Conservation (phyloP, 2,329 filamentous ascomycete species). For the Aspergillus proliferans region DNA sequence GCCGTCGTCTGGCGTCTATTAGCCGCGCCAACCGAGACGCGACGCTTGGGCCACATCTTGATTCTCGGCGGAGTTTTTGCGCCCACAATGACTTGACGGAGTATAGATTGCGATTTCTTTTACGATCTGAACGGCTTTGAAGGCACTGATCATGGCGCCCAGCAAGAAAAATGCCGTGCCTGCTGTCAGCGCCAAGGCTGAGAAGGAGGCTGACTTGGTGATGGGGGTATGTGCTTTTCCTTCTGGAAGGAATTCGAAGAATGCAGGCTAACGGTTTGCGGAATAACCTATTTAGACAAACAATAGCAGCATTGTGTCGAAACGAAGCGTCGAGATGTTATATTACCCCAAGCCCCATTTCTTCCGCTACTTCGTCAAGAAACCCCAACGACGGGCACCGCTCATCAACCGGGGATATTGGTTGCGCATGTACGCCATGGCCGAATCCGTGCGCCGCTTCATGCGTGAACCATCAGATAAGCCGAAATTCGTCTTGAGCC, state of each 20-base stretch:
- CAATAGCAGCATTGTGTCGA: constrained; percentile 85
- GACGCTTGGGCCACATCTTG: constrained; percentile 37
- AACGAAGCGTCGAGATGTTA: constrained; percentile 82
- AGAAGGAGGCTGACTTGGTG: constrained; percentile 46
- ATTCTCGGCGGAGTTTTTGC: constrained; percentile 10
- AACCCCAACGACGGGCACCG: constrained; percentile 74
- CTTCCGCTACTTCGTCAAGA: constrained; percentile 81
- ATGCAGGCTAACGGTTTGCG: not conserved
- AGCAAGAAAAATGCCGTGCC: constrained; percentile 14
- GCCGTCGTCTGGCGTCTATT: constrained; percentile 11
- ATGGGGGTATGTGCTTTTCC: constrained; percentile 43
- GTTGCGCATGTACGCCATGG: constrained; percentile 76
- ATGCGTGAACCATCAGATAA: constrained; percentile 53
- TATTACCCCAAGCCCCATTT: constrained; percentile 80
- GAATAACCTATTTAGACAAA: constrained; percentile 58
- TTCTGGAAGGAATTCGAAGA: not conserved
- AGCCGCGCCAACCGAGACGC: constrained; percentile 24
- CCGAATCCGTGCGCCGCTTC: constrained; percentile 67
- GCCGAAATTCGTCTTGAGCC: constrained; percentile 69
- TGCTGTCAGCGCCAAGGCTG: constrained; percentile 20
- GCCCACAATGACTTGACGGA: not conserved
- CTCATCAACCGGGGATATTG: constrained; percentile 88
- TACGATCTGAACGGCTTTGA: not conserved
- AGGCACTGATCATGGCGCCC: constrained; percentile 8
- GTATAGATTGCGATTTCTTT: constrained; percentile 2